These are phyloP conservation scores for Hordeum marinum DNA, from an alignment of 176 grass and related monocot genomes.

Conservation along the genomic window DNA sequence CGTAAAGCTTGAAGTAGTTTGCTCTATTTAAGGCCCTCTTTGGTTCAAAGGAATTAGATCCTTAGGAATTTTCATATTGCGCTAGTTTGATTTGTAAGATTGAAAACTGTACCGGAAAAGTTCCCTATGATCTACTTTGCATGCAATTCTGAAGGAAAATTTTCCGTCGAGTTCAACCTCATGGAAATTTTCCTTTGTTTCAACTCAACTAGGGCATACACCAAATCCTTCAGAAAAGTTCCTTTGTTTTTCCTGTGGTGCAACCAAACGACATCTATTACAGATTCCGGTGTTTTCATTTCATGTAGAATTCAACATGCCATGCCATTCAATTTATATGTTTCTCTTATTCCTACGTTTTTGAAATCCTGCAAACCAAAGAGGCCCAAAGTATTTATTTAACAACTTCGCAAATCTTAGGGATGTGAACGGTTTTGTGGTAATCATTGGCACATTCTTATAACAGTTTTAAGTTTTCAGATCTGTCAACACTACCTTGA, in stretches of 20 bases:
- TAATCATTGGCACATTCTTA: neutral
- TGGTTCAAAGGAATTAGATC: neutral
- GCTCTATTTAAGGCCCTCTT: neutral
- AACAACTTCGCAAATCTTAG: neutral
- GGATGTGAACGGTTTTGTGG: neutral
- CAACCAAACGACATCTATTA: neutral
- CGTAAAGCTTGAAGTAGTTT: neutral
- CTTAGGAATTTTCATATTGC: neutral
- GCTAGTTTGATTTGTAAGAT: neutral
- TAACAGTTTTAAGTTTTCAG: neutral
- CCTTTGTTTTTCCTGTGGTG: neutral
- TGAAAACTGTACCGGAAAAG: neutral
- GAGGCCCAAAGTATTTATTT: neutral
- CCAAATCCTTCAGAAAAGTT: neutral
- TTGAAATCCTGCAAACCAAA: neutral
- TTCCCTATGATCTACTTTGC: neutral
- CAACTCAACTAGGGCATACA: neutral
- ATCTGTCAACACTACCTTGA: constrained; percentile 20
- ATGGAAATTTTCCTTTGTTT: neutral
- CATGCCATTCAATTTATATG: neutral
- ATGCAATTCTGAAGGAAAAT: neutral
- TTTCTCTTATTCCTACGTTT: neutral
- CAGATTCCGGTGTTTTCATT: neutral
- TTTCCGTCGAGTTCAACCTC: neutral
- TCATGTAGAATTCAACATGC: neutral